phyloP scores from a whole-genome alignment of 345 rosid genomes.

The Hypericum androsaemum region DNA sequence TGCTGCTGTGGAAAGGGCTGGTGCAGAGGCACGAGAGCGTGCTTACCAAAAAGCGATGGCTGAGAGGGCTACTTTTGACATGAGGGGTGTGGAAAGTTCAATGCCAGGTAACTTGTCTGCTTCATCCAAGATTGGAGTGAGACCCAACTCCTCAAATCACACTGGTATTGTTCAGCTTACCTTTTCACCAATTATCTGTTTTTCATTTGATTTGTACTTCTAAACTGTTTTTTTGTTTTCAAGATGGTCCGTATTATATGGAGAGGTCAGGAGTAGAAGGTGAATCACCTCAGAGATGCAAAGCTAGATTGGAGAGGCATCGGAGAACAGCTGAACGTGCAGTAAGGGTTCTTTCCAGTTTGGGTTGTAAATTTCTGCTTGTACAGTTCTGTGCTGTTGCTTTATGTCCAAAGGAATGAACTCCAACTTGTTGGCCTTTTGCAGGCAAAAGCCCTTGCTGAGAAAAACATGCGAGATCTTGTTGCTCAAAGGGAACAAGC shows the following conservation, averaged over 20 bases:
- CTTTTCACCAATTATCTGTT: not conserved
- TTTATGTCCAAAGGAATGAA: conserved; percentile 1
- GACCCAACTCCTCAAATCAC: conserved; percentile 35
- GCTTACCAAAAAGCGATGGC: conserved; percentile 49
- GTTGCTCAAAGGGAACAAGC: conserved; percentile 82
- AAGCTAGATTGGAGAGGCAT: conserved; percentile 85
- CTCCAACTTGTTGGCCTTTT: conserved; percentile 12
- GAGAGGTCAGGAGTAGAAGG: conserved; percentile 50
- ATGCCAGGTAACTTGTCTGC: conserved; percentile 50
- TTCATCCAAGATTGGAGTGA: conserved; percentile 42
- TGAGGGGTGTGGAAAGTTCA: conserved; percentile 60
- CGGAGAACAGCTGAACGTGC: conserved; percentile 89
- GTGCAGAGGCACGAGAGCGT: conserved; percentile 87
- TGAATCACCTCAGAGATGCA: conserved; percentile 93
- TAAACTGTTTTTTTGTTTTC: conserved; percentile 10
- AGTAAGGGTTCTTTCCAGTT: conserved; percentile 37
- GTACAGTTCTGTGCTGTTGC: not conserved
- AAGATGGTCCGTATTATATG: conserved; percentile 19
- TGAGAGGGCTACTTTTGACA: conserved; percentile 61
- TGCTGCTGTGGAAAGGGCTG: conserved; percentile 87
- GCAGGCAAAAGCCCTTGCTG: conserved; percentile 94
- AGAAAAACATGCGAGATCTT: conserved; percentile 90
- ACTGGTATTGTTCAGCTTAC: conserved; percentile 24
- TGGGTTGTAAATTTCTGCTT: too few species aligned
- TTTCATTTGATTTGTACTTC: conserved; percentile 4